Percentiles rank a stretch among this genome's conserved stretches.
Conservation (phyloP, 257 asterid genomes). For the Euphrasia confusa region DNA sequence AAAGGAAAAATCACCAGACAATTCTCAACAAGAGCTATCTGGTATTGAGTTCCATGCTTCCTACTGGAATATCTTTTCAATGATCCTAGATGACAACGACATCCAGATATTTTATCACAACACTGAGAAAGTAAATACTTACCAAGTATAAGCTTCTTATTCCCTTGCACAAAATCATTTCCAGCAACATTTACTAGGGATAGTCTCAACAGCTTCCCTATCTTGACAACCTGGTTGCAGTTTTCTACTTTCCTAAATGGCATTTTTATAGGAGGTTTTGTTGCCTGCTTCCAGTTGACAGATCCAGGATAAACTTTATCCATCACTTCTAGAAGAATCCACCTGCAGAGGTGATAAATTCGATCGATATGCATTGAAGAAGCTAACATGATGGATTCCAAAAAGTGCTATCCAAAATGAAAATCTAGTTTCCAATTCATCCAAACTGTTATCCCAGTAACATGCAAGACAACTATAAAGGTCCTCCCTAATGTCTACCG, state of each 20-base stretch:
- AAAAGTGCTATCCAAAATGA: constrained; percentile 19
- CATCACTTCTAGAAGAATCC: constrained; percentile 83
- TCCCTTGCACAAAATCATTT: constrained; percentile 95
- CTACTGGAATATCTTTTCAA: background rate
- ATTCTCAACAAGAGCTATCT: constrained; percentile 5
- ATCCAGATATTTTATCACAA: background rate
- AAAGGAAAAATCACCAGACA: constrained; percentile 9
- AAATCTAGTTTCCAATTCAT: constrained; percentile 10
- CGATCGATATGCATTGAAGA: constrained; percentile 7
- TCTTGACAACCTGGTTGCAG: constrained; percentile 85
- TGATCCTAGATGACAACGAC: background rate
- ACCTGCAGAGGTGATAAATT: constrained; percentile 41
- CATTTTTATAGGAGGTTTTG: constrained; percentile 97
- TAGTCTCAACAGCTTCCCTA: constrained; percentile 77
- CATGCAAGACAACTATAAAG: constrained; percentile 2
- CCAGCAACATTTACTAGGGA: constrained; percentile 96
- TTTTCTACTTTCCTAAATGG: constrained; percentile 93
- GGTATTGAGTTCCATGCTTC: background rate
- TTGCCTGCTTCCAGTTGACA: constrained; percentile 84
- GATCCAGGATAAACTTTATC: constrained; percentile 81
- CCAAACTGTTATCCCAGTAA: constrained; percentile 10
- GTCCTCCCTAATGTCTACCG: background rate
- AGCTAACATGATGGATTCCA: constrained; percentile 15
- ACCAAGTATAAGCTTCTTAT: constrained; percentile 95
- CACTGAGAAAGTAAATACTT: constrained; percentile 24